These are phyloP conservation scores for Bipolaris cookei DNA, from an alignment of 2,329 filamentous ascomycete genomes.

Conservation along the genomic window DNA sequence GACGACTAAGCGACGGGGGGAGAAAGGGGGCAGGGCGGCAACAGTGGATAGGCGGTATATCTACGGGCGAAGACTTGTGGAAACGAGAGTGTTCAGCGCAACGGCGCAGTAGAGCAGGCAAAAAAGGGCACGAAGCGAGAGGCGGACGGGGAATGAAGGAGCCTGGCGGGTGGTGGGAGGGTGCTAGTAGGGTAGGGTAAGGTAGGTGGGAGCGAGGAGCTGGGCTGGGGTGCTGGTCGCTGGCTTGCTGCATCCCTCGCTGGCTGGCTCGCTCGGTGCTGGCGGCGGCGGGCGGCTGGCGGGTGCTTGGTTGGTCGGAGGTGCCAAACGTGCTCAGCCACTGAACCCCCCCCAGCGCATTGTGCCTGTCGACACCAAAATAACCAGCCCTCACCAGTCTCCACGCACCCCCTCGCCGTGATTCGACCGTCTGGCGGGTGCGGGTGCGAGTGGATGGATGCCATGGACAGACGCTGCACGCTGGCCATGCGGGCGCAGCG, in stretches of 20 bases:
- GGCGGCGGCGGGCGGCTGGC: conserved; percentile 10
- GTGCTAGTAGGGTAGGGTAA: not conserved
- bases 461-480: not conserved
- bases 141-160: conserved; percentile 16
- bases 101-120: conserved; percentile 8
- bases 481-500: not conserved
- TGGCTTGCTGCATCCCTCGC: not conserved
- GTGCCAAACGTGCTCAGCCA: conserved; percentile 16
- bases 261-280: not conserved
- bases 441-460: not conserved
- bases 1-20: not conserved
- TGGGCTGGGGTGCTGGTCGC: not conserved
- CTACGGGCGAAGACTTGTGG: not conserved
- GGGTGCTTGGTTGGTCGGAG: conserved; percentile 13
- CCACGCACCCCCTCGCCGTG: conserved; percentile 15
- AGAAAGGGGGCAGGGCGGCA: not conserved
- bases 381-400: conserved; percentile 21
- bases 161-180: too few species aligned
- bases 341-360: conserved; percentile 17
- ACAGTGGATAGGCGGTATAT: conserved; percentile 5
- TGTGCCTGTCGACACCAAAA: conserved; percentile 34
- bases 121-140: conserved; percentile 17
- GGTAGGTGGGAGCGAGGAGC: not conserved
- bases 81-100: conserved; percentile 17
- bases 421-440: not conserved